These are phyloP conservation scores for Pholiota adiposa DNA, from an alignment of 1,284 basidiomycete species.

Conservation along the genomic window DNA sequence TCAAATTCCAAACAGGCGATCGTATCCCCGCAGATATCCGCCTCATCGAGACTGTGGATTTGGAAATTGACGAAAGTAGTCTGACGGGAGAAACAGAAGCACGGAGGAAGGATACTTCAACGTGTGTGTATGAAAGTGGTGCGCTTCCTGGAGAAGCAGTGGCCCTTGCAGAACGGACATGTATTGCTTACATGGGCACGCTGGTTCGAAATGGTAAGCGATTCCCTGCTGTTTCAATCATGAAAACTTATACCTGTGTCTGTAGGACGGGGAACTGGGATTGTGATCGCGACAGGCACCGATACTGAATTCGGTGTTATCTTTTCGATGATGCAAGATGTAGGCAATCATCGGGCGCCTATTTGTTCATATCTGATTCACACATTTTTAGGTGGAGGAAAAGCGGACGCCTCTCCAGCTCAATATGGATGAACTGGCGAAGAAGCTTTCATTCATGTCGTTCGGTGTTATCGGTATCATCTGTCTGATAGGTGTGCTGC, in stretches of 20 bases:
- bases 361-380: background rate
- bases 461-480: conserved; percentile 95
- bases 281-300: conserved; percentile 90
- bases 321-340: conserved; percentile 98
- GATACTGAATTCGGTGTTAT: conserved; percentile 96
- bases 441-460: conserved; percentile 88
- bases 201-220: conserved; percentile 85
- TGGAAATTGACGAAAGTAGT: conserved; percentile 96
- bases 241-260: conserved; percentile 9
- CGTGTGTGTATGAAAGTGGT: conserved; percentile 45
- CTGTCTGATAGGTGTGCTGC: conserved; percentile 88
- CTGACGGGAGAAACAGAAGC: conserved; percentile 93
- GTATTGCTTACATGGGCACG: conserved; percentile 97
- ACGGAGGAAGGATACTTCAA: conserved; percentile 68
- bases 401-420: conserved; percentile 92
- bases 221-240: conserved; percentile 8
- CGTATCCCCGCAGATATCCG: conserved; percentile 94
- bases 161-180: conserved; percentile 85
- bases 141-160: conserved; percentile 49
- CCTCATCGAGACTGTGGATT: conserved; percentile 75
- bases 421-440: conserved; percentile 96
- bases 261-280: conserved; percentile 80
- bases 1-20: conserved; percentile 91
- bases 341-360: conserved; percentile 30
- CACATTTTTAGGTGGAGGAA: conserved; percentile 76